These are phyloP conservation scores for Leptographium flavum DNA, from an alignment of 2,329 filamentous ascomycete genomes.

Conservation along the genomic window DNA sequence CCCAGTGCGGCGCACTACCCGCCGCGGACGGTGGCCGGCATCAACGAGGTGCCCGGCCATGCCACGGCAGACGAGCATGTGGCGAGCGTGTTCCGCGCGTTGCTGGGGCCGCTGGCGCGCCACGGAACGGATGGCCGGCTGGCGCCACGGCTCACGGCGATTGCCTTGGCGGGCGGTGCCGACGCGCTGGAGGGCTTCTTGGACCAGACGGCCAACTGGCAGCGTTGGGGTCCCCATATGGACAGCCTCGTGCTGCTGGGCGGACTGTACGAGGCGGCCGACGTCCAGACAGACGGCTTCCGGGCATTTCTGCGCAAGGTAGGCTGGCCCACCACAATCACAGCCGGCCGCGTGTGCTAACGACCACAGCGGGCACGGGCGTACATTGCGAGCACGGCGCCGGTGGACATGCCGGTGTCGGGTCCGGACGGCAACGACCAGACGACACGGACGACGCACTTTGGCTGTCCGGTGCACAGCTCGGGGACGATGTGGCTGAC, in stretches of 20 bases:
- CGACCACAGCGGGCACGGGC: constrained; percentile 38
- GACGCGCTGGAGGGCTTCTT: constrained; percentile 44
- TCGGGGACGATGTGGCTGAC: constrained; percentile 44
- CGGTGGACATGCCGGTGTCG: constrained; percentile 36
- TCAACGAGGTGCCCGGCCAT: constrained; percentile 52
- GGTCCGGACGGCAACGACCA: constrained; percentile 33
- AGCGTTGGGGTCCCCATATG: constrained; percentile 26
- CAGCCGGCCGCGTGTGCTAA: neutral
- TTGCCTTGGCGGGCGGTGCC: constrained; percentile 56
- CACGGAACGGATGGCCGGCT: constrained; percentile 14
- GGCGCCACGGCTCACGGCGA: constrained; percentile 52
- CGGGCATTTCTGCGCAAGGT: constrained; percentile 37
- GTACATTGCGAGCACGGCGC: constrained; percentile 40
- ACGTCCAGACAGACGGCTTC: constrained; percentile 29
- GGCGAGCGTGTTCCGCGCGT: constrained; percentile 47
- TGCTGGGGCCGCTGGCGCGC: constrained; percentile 33
- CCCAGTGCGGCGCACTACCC: constrained; percentile 43
- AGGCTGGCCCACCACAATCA: neutral
- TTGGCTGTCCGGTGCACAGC: constrained; percentile 57
- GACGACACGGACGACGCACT: constrained; percentile 23
- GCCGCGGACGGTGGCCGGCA: constrained; percentile 31
- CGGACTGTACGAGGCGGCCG: constrained; percentile 23
- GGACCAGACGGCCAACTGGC: constrained; percentile 37
- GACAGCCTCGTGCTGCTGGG: constrained; percentile 36
- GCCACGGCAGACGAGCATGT: constrained; percentile 46